These are phyloP conservation scores for Coemansia sp. DNA, from an alignment of 192 early-diverging fungal species.

Conservation along the genomic window DNA sequence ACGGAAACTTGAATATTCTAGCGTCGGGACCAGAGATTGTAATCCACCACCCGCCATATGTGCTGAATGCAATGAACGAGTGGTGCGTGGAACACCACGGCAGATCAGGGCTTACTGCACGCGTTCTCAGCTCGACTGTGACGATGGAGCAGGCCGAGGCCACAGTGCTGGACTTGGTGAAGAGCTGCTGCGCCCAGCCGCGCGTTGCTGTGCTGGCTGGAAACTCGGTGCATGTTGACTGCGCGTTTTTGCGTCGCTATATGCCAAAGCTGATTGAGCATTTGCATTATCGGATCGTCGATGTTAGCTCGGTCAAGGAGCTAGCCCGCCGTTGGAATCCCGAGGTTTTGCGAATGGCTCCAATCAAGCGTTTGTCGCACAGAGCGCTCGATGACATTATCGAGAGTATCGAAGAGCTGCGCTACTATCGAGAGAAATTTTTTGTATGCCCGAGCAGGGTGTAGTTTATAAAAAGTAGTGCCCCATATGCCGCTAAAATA, in stretches of 20 bases:
- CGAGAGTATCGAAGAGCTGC: slow-evolving; percentile 88
- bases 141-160: slow-evolving; percentile 71
- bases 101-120: slow-evolving; percentile 76
- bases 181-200: slow-evolving; percentile 63
- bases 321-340: slow-evolving; percentile 79
- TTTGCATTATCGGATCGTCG: slow-evolving; percentile 84
- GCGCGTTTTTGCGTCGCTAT: slow-evolving; percentile 76
- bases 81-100: slow-evolving; percentile 92
- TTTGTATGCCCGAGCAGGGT: slow-evolving; percentile 53
- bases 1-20: slow-evolving; percentile 81
- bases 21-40: slow-evolving; percentile 75
- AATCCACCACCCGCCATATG: slow-evolving; percentile 69
- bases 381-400: slow-evolving; percentile 91
- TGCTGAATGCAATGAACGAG: slow-evolving; percentile 88
- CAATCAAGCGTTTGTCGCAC: slow-evolving; percentile 66
- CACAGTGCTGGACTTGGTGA: slow-evolving; percentile 74
- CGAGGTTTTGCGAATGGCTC: slow-evolving; percentile 52
- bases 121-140: slow-evolving; percentile 68
- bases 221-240: slow-evolving; percentile 92
- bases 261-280: slow-evolving; percentile 76
- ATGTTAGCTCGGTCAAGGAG: slow-evolving; percentile 94
- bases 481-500: neutral
- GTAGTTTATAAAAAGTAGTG: neutral
- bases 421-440: slow-evolving; percentile 67
- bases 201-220: slow-evolving; percentile 79